Evolutionary conservation across 164 flowering plant species (phyloP).

Genomic region (Nelumbo lutea): DNA sequence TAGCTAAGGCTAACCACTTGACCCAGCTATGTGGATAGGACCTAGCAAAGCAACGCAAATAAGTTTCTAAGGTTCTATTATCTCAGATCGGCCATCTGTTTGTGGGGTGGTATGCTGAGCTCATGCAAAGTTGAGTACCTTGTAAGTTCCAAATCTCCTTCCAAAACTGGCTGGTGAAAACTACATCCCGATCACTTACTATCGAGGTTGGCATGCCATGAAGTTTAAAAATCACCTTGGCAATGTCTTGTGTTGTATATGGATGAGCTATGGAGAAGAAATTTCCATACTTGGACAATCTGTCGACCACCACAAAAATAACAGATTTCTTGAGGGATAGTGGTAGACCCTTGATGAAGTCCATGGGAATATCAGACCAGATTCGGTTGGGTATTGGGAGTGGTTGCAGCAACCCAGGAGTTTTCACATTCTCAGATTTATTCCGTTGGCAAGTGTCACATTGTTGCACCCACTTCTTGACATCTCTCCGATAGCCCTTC

Average conservation of each 20-base stretch:
- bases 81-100: not conserved
- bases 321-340: too few relatives aligned
- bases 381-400: too few relatives aligned
- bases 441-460: too few relatives aligned
- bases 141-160: not conserved
- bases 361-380: too few relatives aligned
- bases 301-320: too few relatives aligned
- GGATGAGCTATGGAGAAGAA: not conserved
- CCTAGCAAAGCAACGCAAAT: not conserved
- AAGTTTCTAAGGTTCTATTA: not conserved
- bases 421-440: too few relatives aligned
- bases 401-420: too few relatives aligned
- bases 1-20: too few relatives aligned
- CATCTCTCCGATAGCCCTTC: too few relatives aligned
- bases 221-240: not conserved
- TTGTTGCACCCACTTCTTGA: too few relatives aligned
- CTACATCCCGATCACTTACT: not conserved
- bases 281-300: not conserved
- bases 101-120: not conserved
- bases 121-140: not conserved
- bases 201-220: not conserved
- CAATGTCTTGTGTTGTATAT: not conserved
- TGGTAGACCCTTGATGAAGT: too few relatives aligned
- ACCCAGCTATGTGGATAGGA: too few relatives aligned
- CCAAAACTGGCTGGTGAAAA: not conserved